Evolutionary conservation across 2,329 filamentous ascomycete species (phyloP).

Genomic region (Chaetomium sp.): DNA sequence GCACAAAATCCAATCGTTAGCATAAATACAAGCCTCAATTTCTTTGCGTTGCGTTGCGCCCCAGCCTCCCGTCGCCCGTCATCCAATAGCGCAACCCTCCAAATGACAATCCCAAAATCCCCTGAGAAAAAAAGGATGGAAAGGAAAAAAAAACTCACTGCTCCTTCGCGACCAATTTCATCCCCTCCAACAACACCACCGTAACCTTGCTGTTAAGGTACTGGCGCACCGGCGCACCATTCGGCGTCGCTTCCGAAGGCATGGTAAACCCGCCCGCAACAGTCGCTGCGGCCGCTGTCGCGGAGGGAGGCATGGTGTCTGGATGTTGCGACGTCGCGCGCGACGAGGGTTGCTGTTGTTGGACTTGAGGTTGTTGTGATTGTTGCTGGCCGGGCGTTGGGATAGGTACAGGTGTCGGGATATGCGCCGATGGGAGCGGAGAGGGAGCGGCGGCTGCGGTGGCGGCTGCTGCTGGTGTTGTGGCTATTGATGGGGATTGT

Average conservation of each 20-base stretch:
- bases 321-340: constrained; percentile 4
- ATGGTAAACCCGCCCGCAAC: constrained; percentile 38
- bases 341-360: neutral
- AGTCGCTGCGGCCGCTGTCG: neutral
- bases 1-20: neutral
- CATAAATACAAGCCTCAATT: neutral
- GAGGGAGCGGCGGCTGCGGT: constrained; percentile 1
- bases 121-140: neutral
- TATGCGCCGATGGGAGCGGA: neutral
- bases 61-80: too few species aligned
- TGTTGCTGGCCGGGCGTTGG: neutral
- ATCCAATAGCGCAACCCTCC: too few species aligned
- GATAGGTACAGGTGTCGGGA: neutral
- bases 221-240: constrained; percentile 62
- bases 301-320: neutral
- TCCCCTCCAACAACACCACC: constrained; percentile 61
- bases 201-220: constrained; percentile 69
- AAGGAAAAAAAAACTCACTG: constrained; percentile 48
- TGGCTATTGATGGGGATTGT: neutral
- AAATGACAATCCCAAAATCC: too few species aligned
- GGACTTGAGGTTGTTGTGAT: neutral
- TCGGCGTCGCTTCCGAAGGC: constrained; percentile 52
- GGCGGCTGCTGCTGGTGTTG: constrained; percentile 13
- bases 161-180: constrained; percentile 66
- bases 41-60: too few species aligned